Base-by-base conservation (phyloP, 2,329 filamentous ascomycete species). In the Trichoderma sp. region DNA sequence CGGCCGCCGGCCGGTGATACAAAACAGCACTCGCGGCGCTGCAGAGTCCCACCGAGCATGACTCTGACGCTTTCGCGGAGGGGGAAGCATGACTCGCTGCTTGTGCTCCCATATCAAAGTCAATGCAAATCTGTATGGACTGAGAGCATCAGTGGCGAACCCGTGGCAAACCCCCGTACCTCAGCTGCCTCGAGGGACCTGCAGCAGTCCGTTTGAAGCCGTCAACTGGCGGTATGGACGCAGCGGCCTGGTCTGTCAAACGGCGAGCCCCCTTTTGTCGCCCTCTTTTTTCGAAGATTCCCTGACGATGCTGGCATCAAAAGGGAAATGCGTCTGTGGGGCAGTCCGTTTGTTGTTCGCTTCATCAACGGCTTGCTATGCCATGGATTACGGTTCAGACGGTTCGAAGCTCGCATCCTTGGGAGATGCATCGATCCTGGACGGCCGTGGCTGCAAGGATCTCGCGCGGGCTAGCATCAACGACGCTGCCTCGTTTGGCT, bases 1-100 rank as follows among this genome's bases (percentile, higher is more conserved):
- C 60, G 60, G 60, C 60, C 50, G 60, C 60, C 50, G 39, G 50
- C 59, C 59, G 60, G 59, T 63, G 50, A 63, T 63, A 63, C 34
- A 10, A 39, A 39, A 39, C 12, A 39, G 34, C 34, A 39, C 26
- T 26, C 45, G 59, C 59, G 59, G 59, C 41, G 59, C 26, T 47
- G 41, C 50, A 41, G 48, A 50, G 60, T 63, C 50, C 60, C 60
- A 63, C 60, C 34, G 28, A 5, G 17, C 60, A 63, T 63, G 59
- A 62, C 59, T 61, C 58, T 45, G 9, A 14, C 45, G 48, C 51
- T 48, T 28, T 52, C 34, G 34, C 34, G 30, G 26, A 50, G 48
- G 26, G 43, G 7, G 14, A 24, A 14, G 19, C 60, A 63, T 63
- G 60, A 63, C 60, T 63, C 60, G 50, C 30, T 24, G 50, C 26